Base-by-base conservation (phyloP, 108 stramenopile species). In the Skeletonema costatum region DNA sequence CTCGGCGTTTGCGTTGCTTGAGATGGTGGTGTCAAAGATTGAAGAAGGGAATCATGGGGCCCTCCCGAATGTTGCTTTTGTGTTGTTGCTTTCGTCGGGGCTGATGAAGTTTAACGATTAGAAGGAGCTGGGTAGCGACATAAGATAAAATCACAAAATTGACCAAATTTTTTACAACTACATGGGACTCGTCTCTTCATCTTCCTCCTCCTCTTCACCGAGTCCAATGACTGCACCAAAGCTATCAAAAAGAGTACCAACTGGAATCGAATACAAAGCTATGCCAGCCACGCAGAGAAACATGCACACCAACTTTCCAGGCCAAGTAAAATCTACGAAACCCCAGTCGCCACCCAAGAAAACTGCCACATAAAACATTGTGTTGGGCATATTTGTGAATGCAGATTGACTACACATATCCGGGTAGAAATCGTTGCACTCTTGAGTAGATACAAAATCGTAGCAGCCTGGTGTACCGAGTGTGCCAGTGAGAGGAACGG, bases 331-430 rank as follows among this genome's bases (percentile, higher is more conserved):
- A 74, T 97, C 97, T n/a, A 96, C 87, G 32, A 96, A 69, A 11
- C 93, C 93, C 97, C 97, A 97, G 76, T 97, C 97, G 11, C 97
- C 97, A 58, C 89, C 94, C 46, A 97, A 77, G 80, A 97, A 97
- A 25, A 97, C 87, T 14, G 95, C 97, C 2, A 91, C 88, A 80
- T 89, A 94, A 78, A 87, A 97, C 89, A 96, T 78, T n/a, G 90
- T 66, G 68, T 90, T 88, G 21, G 94, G 94, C 87, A 95, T 88
- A 70, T 81, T 91, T 29, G 81, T 87, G 65, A 95, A 97, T 13
- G 88, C 93, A 63, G 85, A 82, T 78, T 95, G 92, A 31, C 78
- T 77, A 61, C 91, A 96, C 86, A 91, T 83, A 17, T 83, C 90
- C n/a, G 88, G 86, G 75, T 93, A 93, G 65, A 71, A 66, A 4